Percentiles rank a stretch among this genome's conserved stretches.
Conservation (phyloP, 1,139 yeast species). For the Yamadazyma epiphylla region DNA sequence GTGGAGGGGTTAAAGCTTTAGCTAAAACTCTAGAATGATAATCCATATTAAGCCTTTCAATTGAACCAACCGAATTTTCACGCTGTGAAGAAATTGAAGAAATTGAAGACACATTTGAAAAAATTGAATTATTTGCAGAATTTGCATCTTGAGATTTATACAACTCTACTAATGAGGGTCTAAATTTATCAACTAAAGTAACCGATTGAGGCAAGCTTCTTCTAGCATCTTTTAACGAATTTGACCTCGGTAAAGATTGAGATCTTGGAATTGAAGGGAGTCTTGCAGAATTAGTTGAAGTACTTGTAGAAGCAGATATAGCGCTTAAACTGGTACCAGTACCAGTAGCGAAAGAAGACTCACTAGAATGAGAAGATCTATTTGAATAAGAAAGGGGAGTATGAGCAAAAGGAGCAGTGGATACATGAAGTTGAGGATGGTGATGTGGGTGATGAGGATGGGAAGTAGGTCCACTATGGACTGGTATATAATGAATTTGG, state of each 20-base stretch:
- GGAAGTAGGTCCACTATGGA: too few species aligned
- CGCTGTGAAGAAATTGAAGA: slow-evolving; percentile 32
- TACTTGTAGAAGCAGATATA: too few species aligned
- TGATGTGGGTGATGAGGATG: too few species aligned
- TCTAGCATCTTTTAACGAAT: slow-evolving; percentile 6
- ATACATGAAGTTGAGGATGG: too few species aligned
- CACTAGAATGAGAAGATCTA: neutral
- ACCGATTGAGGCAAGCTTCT: slow-evolving; percentile 7
- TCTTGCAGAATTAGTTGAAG: too few species aligned
- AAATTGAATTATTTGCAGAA: slow-evolving; percentile 30
- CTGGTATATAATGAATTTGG: too few species aligned
- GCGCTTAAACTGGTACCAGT: neutral
- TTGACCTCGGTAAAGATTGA: slow-evolving; percentile 4
- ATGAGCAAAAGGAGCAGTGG: too few species aligned
- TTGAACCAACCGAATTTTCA: slow-evolving; percentile 13
- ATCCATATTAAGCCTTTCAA: slow-evolving; percentile 1
- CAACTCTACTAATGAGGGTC: slow-evolving; percentile 43
- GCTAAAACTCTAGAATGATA: neutral
- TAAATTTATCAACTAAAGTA: slow-evolving; percentile 28
- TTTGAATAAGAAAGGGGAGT: too few species aligned
- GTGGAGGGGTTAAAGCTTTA: slow-evolving; percentile 9
- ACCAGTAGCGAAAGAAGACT: neutral
- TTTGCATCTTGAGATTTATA: slow-evolving; percentile 19
- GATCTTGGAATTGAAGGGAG: slow-evolving; percentile 3
- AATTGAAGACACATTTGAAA: slow-evolving; percentile 30